These are phyloP conservation scores for Eudorina sp. DNA, from an alignment of 139 green algal genomes.

Conservation along the genomic window DNA sequence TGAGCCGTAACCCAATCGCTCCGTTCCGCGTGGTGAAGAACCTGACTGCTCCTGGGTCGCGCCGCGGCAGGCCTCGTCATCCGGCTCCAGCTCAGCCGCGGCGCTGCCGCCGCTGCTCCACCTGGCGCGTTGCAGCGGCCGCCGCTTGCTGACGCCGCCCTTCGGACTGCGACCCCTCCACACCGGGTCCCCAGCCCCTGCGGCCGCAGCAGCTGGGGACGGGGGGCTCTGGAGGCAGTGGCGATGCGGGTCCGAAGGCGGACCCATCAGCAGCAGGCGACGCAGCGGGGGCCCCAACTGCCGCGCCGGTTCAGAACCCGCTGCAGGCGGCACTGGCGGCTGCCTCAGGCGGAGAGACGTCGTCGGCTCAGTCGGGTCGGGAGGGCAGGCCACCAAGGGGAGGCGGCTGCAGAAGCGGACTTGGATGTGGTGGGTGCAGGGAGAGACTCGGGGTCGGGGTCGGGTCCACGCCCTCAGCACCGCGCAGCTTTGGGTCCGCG, in stretches of 20 bases:
- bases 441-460: neutral
- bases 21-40: no score
- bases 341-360: neutral
- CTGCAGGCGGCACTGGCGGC: conserved; percentile 32
- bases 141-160: no score
- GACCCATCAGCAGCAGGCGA: no score
- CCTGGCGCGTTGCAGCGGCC: no score
- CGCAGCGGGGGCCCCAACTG: neutral
- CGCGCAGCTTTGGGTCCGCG: no score
- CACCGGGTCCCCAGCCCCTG: neutral
- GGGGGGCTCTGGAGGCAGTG: no score
- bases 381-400: neutral
- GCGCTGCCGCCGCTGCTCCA: no score
- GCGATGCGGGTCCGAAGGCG: no score
- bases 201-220: neutral
- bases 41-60: no score
- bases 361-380: neutral
- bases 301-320: conserved; percentile 30
- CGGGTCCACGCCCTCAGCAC: neutral
- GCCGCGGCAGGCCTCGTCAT: no score
- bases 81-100: no score
- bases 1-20: no score
- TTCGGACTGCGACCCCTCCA: neutral
- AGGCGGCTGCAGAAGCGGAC: neutral
- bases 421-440: conserved; percentile 43